Base-by-base conservation (phyloP, 23 red algal genomes). In the Gracilariopsis chorda region DNA sequence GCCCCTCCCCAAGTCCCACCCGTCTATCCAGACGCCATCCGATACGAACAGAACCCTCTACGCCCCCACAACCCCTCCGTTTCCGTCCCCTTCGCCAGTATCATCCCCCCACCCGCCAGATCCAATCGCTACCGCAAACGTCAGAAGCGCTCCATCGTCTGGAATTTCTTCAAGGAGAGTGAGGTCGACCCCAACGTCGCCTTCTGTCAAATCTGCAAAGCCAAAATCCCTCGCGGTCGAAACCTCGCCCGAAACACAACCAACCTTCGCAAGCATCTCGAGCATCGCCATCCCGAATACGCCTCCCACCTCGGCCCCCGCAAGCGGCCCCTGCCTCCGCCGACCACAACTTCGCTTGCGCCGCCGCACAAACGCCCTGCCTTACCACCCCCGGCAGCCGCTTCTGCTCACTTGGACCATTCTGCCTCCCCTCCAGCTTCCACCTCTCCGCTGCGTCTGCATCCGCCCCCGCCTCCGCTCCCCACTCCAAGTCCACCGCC, bases 151-250 rank as follows among this genome's bases (percentile, higher is more conserved):
- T 90, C 86, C 14, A 21, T 78, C 39, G 86, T 79, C 48, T 90
- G 86, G 86, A 62, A 79, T 58, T 90, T 90, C 73, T 90, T 90
- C 57, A 65, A 77, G 37, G 86, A 90, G 72, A 76, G 44, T 30
- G 70, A 62, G 21, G 3, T 17, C 25, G 71, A 90, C 40, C 86
- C 68, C 24, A 90, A 78, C 57, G 37, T 56, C 4, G 86, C 68
- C 30, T 33, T 78, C 3, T 90, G 86, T 70, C 43, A 63, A 27
- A 58, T 90, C n/a, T 90, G 86, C 73, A 2, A n/a, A 2, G 10
- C 20, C 2, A 9, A 23, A 32, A 63, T 79, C 36, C 86, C 86
- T 19, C 24, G 86, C 12, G 86, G 86, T 23, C 37, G 68, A 11
- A 77, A 79, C 43, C 73, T 90, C 2, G 86, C 86, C 10, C 57